Base-by-base conservation (phyloP, 257 asterid species). In the Paraleonurus japonicus region DNA sequence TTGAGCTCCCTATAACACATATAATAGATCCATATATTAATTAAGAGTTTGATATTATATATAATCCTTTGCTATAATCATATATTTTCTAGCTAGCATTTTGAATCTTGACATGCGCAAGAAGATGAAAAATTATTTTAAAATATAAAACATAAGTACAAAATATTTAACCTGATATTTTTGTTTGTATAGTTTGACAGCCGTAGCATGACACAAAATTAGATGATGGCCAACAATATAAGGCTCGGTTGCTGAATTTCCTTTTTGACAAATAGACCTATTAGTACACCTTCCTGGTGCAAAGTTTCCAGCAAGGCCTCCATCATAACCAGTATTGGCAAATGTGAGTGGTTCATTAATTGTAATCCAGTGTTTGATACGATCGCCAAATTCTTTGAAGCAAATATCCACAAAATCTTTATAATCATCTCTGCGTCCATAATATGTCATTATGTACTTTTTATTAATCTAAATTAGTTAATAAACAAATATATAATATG, bases 231-330 rank as follows among this genome's bases (percentile, higher is more conserved):
- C 87, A 0, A 60, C 92, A 24, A 85, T 54, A 55, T 90, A 90
- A 45, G 97, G 97, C 23, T 90, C 92, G 0, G 83, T 84, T 0
- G 85, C 77, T 0, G 95, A 76, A 60, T 90, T 54, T 0, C 97
- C 94, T 2, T 60, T 54, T 0, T 78, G 24, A 72, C 96, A 90
- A 2, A 45, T 45, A 55, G 24, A 19, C 86, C 88, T 65, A 0
- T 81, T 35, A 3, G 90, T 84, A 72, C 94, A 87, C 7, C 90
- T 69, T 0, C 90, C 90, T 0, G 96, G 95, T 0, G 95, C 91
- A 0, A 39, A 3, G 0, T 15, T 2, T 0, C 95, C 95, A 0
- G 7, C 0, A 4, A 71, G 50, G 2, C 65, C 74, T 1, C 79
- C 83, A 7, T 86, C 96, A 26, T 90, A 90, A 2, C 93, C 96